Evolutionary conservation across 257 asterid genomes (phyloP).

Genomic region (Euphrasia confusa): DNA sequence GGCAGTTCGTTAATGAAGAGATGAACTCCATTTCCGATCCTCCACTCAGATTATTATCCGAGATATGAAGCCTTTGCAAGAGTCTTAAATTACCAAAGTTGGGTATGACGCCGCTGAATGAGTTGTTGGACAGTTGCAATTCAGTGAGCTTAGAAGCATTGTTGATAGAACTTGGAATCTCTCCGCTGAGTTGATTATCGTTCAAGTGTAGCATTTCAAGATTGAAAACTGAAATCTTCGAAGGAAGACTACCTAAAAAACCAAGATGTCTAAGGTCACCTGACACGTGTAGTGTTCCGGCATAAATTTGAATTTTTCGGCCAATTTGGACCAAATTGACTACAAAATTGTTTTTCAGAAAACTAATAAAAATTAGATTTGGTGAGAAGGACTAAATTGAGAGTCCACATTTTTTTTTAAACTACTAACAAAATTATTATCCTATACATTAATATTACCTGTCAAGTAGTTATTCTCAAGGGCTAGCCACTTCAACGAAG

Average conservation of each 20-base stretch:
- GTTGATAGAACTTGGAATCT: neutral
- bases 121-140: conserved; percentile 1
- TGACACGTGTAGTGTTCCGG: too few species aligned
- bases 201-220: neutral
- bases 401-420: too few species aligned
- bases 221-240: conserved; percentile 23
- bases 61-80: neutral
- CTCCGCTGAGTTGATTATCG: neutral
- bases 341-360: too few species aligned
- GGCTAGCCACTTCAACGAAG: too few species aligned
- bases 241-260: conserved; percentile 16
- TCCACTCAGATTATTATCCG: neutral
- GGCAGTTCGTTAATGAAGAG: conserved; percentile 33
- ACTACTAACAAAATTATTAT: too few species aligned
- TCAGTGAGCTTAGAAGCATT: conserved; percentile 4
- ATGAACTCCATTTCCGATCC: conserved; percentile 22
- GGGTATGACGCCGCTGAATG: conserved; percentile 3
- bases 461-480: too few species aligned
- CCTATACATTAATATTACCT: too few species aligned
- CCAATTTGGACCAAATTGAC: too few species aligned
- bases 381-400: too few species aligned
- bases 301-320: too few species aligned
- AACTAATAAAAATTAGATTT: too few species aligned
- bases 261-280: too few species aligned
- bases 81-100: neutral